These are phyloP conservation scores for Castanospermum australe DNA, from an alignment of 306 rosid genomes.

Conservation along the genomic window DNA sequence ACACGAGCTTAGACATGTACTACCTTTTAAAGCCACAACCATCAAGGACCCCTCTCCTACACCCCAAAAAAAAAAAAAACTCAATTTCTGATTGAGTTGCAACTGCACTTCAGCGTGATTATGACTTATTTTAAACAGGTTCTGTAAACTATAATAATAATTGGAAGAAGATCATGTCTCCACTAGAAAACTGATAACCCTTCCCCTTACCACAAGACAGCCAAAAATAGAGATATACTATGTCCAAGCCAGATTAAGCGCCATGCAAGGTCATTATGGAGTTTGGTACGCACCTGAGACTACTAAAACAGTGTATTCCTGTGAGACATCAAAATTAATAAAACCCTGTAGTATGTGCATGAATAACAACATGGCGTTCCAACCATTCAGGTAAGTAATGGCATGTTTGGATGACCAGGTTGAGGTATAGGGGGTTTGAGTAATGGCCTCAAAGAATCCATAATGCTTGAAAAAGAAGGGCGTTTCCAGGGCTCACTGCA, in stretches of 20 bases:
- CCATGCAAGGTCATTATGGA: constrained; percentile 2
- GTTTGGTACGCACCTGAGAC: constrained; percentile 51
- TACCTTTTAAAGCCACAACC: background rate
- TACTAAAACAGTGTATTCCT: constrained; percentile 28
- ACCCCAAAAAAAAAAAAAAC: background rate
- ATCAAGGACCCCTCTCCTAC: background rate
- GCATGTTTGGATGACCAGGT: constrained; percentile 46
- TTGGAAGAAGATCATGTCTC: background rate
- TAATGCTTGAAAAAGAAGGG: constrained; percentile 74
- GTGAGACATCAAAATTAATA: constrained; percentile 46
- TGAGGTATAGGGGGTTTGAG: constrained; percentile 54
- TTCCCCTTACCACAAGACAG: background rate
- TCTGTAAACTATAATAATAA: background rate
- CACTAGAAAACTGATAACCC: background rate
- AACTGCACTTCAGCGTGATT: background rate
- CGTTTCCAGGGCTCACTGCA: constrained; percentile 90
- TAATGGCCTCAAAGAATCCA: constrained; percentile 71
- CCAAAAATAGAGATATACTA: background rate
- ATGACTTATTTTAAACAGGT: background rate
- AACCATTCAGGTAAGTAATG: constrained; percentile 43
- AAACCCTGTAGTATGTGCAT: constrained; percentile 52
- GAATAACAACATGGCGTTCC: constrained; percentile 24
- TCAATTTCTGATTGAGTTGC: background rate
- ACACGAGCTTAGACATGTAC: background rate
- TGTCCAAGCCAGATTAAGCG: constrained; percentile 11